Conservation (phyloP, 2,329 filamentous ascomycete species). For the Fusarium falciforme region DNA sequence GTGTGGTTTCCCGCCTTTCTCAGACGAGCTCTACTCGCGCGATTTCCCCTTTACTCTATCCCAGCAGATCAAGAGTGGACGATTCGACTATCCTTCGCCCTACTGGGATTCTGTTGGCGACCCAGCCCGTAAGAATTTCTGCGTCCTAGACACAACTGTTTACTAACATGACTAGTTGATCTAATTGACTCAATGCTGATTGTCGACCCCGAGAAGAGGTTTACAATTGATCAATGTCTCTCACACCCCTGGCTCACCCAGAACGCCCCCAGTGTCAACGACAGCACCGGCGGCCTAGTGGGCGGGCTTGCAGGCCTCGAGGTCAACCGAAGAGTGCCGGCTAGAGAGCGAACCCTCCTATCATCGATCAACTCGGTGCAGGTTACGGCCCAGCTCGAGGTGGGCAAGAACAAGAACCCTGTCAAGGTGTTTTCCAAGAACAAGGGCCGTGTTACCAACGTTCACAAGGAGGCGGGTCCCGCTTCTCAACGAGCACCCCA, state of each 20-base stretch:
- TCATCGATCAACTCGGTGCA: conserved; percentile 82
- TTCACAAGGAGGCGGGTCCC: conserved; percentile 71
- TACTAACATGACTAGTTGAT: conserved; percentile 66
- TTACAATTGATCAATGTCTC: conserved; percentile 90
- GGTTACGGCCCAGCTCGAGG: conserved; percentile 64
- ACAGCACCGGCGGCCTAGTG: conserved; percentile 93
- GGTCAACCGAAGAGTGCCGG: conserved; percentile 83
- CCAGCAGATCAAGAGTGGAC: conserved; percentile 90
- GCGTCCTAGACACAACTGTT: background rate
- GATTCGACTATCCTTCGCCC: conserved; percentile 94
- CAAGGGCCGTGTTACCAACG: conserved; percentile 52
- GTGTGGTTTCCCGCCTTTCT: conserved; percentile 97
- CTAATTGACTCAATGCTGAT: conserved; percentile 96
- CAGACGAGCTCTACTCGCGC: conserved; percentile 84
- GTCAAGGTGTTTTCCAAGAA: conserved; percentile 85
- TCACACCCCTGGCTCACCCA: conserved; percentile 89
- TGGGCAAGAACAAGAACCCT: conserved; percentile 65
- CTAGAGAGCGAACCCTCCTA: conserved; percentile 86
- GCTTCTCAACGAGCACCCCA: conserved; percentile 73
- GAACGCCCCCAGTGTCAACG: conserved; percentile 70
- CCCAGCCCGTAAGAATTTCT: conserved; percentile 69
- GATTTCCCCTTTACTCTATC: conserved; percentile 89
- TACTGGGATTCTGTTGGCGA: conserved; percentile 80
- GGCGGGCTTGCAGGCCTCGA: conserved; percentile 86
- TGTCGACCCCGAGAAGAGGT: conserved; percentile 84